Base-by-base conservation (phyloP, 176 grass and related monocot species). In the Canna indica region DNA sequence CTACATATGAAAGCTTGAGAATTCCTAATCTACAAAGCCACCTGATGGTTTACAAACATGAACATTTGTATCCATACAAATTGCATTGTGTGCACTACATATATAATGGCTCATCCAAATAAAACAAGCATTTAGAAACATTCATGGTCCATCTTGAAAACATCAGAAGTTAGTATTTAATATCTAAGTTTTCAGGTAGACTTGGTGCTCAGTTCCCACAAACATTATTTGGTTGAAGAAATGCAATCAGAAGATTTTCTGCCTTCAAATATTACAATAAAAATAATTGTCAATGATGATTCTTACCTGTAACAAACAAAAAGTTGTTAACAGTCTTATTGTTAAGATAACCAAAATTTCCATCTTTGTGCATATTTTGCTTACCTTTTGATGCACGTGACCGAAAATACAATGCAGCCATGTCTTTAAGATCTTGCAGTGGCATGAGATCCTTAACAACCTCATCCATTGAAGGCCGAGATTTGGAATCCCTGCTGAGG, bases 371-470 rank as follows among this genome's bases (percentile, higher is more conserved):
- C 13, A 17, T 11, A 60, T 12, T 42, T 73, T 73, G 16, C 53
- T 60, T 22, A 73, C 53, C 71, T 73, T 53, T 32, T 44, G 25
- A 39, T 42, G 36, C 17, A 7, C 2, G 35, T 9, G 71, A 73
- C 10, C n/a, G 11, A 28, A 59, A 60, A 13, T 31, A 30, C 31
- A 60, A 41, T 10, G 71, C 18, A 58, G 71, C 71, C 52, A 73
- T 24, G 35, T 58, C 71, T 58, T 44, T 73, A 7, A 60, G 71
- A 24, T 73, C 52, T 73, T 73, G 71, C 7, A 60, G 34, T 30
- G 53, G 71, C 7, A 73, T 73, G 35, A 60, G 71, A 73, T 73
- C 71, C 52, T 73, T 44, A 3, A 73, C 71, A 73, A 73, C 53
- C 7, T 73, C 71, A 41, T 73, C n/a, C 71, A 60, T 73, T 16